These are phyloP conservation scores for Alternaria tenuissima DNA, from an alignment of 2,329 filamentous ascomycete genomes.

Conservation along the genomic window DNA sequence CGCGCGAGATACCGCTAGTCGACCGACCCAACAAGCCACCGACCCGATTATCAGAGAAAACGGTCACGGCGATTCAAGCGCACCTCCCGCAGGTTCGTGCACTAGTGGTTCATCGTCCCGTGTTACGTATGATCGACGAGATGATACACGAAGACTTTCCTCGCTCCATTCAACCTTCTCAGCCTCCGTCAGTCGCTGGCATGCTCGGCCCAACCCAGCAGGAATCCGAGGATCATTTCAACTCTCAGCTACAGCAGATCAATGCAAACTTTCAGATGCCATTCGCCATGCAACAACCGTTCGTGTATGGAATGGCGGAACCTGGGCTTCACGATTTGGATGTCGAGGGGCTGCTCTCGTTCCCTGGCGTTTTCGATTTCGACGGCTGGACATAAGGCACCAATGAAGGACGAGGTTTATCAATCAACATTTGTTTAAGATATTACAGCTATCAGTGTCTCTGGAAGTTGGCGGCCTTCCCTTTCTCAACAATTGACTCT, in stretches of 20 bases:
- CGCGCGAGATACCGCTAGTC: conserved; percentile 29
- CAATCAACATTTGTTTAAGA: not conserved
- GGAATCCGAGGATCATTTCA: not conserved
- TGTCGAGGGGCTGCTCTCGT: conserved; percentile 19
- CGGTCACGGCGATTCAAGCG: conserved; percentile 13
- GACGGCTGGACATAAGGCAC: conserved; percentile 10
- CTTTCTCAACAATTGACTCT: conserved; percentile 26
- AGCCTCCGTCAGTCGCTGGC: conserved; percentile 12
- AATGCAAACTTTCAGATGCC: conserved; percentile 22
- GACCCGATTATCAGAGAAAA: conserved; percentile 22
- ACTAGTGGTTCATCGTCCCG: conserved; percentile 28
- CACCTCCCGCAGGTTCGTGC: conserved; percentile 20
- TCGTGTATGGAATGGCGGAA: conserved; percentile 1
- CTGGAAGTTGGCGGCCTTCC: not conserved
- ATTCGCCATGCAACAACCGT: conserved; percentile 21
- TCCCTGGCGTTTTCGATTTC: conserved; percentile 24
- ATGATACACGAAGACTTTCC: conserved; percentile 29
- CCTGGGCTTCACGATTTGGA: conserved; percentile 12
- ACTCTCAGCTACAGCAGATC: not conserved
- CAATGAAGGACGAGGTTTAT: not conserved
- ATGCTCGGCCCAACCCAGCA: conserved; percentile 7
- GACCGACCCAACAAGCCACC: conserved; percentile 25
- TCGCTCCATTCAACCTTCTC: conserved; percentile 6
- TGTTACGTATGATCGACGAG: conserved; percentile 30
- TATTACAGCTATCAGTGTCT: not conserved